Evolutionary conservation across 2,329 filamentous ascomycete genomes (phyloP).

Genomic region (Xylaria sp.): DNA sequence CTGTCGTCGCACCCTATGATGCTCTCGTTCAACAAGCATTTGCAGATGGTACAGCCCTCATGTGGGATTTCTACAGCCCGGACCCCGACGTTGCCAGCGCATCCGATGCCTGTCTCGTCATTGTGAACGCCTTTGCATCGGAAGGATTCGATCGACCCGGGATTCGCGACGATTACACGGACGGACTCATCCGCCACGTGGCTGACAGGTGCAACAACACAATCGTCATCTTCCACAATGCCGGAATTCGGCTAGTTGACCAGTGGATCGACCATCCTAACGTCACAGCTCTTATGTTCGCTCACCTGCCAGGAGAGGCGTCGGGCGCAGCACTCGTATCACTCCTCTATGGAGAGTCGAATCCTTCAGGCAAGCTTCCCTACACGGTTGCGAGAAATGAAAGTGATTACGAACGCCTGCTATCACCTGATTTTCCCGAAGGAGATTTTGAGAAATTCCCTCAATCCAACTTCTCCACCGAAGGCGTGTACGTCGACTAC

Average conservation of each 20-base stretch:
- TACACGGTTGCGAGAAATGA: conserved; percentile 70
- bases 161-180: conserved; percentile 73
- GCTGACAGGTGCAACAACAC: conserved; percentile 70
- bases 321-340: conserved; percentile 66
- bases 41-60: conserved; percentile 66
- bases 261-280: conserved; percentile 71
- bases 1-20: conserved; percentile 64
- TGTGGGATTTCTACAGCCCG: conserved; percentile 66
- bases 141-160: conserved; percentile 75
- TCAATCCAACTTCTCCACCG: conserved; percentile 61
- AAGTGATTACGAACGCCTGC: conserved; percentile 64
- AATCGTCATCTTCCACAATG: conserved; percentile 73
- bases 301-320: conserved; percentile 73
- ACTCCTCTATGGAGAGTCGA: conserved; percentile 67
- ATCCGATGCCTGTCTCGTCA: conserved; percentile 74
- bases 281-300: conserved; percentile 71
- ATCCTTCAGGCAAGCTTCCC: conserved; percentile 68
- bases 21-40: conserved; percentile 63
- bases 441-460: conserved; percentile 64
- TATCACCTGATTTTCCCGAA: conserved; percentile 55
- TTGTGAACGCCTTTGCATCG: conserved; percentile 75
- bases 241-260: conserved; percentile 69
- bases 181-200: conserved; percentile 66
- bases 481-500: conserved; percentile 66
- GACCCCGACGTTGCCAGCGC: conserved; percentile 61